phyloP scores from a whole-genome alignment of 2,329 filamentous ascomycete species.

The Aspergillus bombycis region DNA sequence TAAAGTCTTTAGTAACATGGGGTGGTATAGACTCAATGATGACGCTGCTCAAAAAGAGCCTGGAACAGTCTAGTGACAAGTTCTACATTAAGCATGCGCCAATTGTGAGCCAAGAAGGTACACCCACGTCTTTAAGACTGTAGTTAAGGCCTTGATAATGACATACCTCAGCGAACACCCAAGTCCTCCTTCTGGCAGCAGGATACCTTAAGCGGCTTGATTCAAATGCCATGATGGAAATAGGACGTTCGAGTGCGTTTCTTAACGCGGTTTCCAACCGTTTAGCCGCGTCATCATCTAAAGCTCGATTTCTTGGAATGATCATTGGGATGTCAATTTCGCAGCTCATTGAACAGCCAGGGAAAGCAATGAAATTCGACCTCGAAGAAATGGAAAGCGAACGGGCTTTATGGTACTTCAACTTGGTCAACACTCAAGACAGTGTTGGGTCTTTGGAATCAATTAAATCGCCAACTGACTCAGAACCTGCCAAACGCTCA shows the following conservation, averaged over 20 bases:
- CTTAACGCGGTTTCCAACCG: slow-evolving; percentile 82
- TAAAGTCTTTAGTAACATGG: background rate
- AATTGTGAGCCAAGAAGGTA: slow-evolving; percentile 86
- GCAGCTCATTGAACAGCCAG: slow-evolving; percentile 65
- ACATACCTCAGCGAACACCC: slow-evolving; percentile 68
- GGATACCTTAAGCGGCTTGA: slow-evolving; percentile 72
- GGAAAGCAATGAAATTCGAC: slow-evolving; percentile 78
- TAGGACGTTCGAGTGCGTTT: slow-evolving; percentile 73
- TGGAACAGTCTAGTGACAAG: slow-evolving; percentile 79
- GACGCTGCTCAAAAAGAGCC: slow-evolving; percentile 64
- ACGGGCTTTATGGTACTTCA: slow-evolving; percentile 76
- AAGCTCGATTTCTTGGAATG: slow-evolving; percentile 84
- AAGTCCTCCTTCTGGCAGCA: slow-evolving; percentile 75
- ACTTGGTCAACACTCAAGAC: slow-evolving; percentile 66
- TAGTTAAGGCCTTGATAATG: slow-evolving; percentile 14
- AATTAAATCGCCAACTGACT: slow-evolving; percentile 42
- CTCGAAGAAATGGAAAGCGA: slow-evolving; percentile 74
- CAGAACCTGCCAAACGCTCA: slow-evolving; percentile 8
- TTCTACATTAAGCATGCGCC: slow-evolving; percentile 85
- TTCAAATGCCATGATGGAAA: slow-evolving; percentile 67
- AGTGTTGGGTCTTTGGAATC: slow-evolving; percentile 60
- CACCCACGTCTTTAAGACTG: background rate
- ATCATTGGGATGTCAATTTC: slow-evolving; percentile 76
- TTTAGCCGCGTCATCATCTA: slow-evolving; percentile 73
- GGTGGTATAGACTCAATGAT: slow-evolving; percentile 39